Conservation (phyloP, 2,329 filamentous ascomycete genomes). For the Diplodia sapinea region DNA sequence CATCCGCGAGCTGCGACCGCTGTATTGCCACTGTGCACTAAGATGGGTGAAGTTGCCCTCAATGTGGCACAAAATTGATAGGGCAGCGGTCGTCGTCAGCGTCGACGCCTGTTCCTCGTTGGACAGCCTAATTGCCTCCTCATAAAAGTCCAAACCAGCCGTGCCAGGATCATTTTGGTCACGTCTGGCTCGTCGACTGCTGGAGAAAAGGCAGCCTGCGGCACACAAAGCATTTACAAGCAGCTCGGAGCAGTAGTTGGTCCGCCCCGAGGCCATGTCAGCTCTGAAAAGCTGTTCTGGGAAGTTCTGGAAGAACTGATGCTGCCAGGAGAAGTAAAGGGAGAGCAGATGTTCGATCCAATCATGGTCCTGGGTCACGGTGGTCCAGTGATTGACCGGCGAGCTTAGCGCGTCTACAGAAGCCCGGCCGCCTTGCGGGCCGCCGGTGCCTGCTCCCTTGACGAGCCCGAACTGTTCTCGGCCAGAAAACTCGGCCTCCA, state of each 20-base stretch:
- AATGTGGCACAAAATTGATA: slow-evolving; percentile 34
- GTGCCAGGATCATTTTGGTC: slow-evolving; percentile 31
- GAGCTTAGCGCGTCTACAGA: slow-evolving; percentile 7
- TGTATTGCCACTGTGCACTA: slow-evolving; percentile 34
- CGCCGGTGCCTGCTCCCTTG: slow-evolving; percentile 23
- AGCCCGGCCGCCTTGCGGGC: background rate
- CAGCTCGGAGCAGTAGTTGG: slow-evolving; percentile 34
- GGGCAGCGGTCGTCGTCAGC: slow-evolving; percentile 33
- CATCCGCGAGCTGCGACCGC: slow-evolving; percentile 34
- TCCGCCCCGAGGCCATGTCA: slow-evolving; percentile 32
- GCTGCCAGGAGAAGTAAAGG: slow-evolving; percentile 36
- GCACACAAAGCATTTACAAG: slow-evolving; percentile 36
- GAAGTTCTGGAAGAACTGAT: slow-evolving; percentile 36
- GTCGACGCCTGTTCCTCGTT: slow-evolving; percentile 30
- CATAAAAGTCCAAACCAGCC: slow-evolving; percentile 33
- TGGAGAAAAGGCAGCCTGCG: slow-evolving; percentile 33
- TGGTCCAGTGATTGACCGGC: slow-evolving; percentile 33
- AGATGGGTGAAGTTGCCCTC: slow-evolving; percentile 33
- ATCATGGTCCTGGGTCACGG: slow-evolving; percentile 33
- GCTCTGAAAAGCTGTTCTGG: slow-evolving; percentile 35
- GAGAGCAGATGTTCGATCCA: slow-evolving; percentile 34
- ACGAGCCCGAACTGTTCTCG: slow-evolving; percentile 33
- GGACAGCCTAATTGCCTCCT: slow-evolving; percentile 32
- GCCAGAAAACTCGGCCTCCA: slow-evolving; percentile 34
- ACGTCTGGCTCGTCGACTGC: slow-evolving; percentile 25